Evolutionary conservation across 176 grass and related monocot genomes (phyloP), one percentile per base, ranked within the genome.

Genomic region (Olyra latifolia): DNA sequence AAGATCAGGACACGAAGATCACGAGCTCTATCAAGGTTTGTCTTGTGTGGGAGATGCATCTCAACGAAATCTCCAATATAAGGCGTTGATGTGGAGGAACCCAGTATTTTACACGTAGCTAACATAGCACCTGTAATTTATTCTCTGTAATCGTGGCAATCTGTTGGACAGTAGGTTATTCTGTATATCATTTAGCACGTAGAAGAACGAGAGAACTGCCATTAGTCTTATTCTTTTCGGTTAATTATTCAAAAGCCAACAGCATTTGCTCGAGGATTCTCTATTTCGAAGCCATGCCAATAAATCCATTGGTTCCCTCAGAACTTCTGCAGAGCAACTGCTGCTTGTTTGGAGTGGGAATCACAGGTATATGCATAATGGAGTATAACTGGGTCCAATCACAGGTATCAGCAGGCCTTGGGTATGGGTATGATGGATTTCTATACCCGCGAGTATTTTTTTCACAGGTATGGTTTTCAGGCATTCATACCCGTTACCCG

Each of bases 41-140:
- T 64, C 43, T 50, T 85, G 11, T 91, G 89, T 25, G 89, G 89
- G 62, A 91, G 81, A 58, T 91, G 85, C 73, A 81, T 91, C 60
- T 62, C 81, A 25, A 74, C 75, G 5, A 82, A 69, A 53, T 88
- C 89, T 48, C 85, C 85, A 40, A 85, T 77, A 84, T 85, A 12
- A 85, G 41, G n/a, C 35, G 13, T 62, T 13, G 10, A 14, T 5
- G 62, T 6, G 6, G 28, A 76, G 35, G 66, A 0, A 16, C 49
- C 65, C 48, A n/a, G 7, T 15, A 57, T 79, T 79, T 60, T 69
- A 49, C 55, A 19, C 57, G 77, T 41, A 42, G 71, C 76, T 87
- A 75, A 76, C 69, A 35, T 52, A 66, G 10, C 25, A 57, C 32
- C 65, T 41, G n/a, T 46, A 65, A 41, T 72, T 80, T 49, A 30